Conservation (phyloP, 2,329 filamentous ascomycete genomes). For the Colletotrichum karsti region DNA sequence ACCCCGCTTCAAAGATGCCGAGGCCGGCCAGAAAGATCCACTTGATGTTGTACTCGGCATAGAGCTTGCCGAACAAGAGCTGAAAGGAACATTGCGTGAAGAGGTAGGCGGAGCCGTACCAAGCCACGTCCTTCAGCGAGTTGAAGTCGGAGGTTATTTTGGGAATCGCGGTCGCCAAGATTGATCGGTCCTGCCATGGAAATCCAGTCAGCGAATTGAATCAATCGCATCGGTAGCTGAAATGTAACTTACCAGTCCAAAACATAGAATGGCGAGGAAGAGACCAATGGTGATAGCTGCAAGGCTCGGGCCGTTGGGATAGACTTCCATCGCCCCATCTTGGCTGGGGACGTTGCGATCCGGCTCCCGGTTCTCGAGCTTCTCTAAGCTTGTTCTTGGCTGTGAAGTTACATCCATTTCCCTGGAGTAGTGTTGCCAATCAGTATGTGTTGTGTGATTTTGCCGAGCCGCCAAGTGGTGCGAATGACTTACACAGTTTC, state of each 20-base stretch:
- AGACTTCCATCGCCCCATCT: neutral
- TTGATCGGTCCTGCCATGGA: conserved; percentile 13
- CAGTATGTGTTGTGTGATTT: neutral
- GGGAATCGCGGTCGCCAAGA: conserved; percentile 27
- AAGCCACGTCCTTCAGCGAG: conserved; percentile 25
- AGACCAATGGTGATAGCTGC: conserved; percentile 9
- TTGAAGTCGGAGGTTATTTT: conserved; percentile 27
- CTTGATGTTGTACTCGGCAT: conserved; percentile 61
- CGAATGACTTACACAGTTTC: neutral
- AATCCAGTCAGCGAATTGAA: neutral
- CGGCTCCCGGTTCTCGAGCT: neutral
- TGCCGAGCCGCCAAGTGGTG: neutral
- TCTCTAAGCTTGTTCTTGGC: neutral
- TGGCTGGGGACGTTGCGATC: neutral
- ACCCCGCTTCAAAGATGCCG: conserved; percentile 53
- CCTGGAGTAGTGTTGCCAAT: neutral
- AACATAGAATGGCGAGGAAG: conserved; percentile 16
- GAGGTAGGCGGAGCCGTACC: conserved; percentile 7
- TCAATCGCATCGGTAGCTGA: neutral
- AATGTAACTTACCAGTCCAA: conserved; percentile 16
- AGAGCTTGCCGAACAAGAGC: conserved; percentile 62
- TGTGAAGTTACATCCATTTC: neutral
- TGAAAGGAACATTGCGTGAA: conserved; percentile 40
- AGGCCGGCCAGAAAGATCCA: conserved; percentile 41
- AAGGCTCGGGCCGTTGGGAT: conserved; percentile 1